These are phyloP conservation scores for Brassica hybrid DNA, from an alignment of 441 rosid genomes.

Conservation along the genomic window DNA sequence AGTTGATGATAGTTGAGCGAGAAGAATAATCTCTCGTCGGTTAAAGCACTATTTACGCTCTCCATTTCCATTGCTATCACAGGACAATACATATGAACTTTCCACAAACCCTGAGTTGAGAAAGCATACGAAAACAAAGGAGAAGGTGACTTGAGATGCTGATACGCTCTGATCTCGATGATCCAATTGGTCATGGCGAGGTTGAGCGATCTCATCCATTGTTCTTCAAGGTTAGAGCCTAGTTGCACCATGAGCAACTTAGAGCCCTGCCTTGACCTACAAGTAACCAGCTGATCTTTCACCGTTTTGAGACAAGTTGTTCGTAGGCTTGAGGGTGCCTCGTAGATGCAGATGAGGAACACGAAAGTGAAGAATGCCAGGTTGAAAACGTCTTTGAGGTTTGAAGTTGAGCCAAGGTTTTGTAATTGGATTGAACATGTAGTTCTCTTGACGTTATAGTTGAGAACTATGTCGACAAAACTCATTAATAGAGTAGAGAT, in stretches of 20 bases:
- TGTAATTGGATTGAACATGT: slow-evolving; percentile 48
- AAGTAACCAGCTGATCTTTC: slow-evolving; percentile 55
- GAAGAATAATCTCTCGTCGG: slow-evolving; percentile 69
- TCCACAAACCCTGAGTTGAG: slow-evolving; percentile 79
- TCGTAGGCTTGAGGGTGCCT: slow-evolving; percentile 73
- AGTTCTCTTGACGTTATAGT: slow-evolving; percentile 52
- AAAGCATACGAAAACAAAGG: slow-evolving; percentile 74
- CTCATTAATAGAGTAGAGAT: slow-evolving; percentile 53
- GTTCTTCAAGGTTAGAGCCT: slow-evolving; percentile 84
- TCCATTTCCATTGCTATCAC: slow-evolving; percentile 80
- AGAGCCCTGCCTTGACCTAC: slow-evolving; percentile 55
- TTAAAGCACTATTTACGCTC: slow-evolving; percentile 49
- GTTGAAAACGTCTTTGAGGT: slow-evolving; percentile 63
- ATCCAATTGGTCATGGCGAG: slow-evolving; percentile 89
- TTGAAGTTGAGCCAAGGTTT: slow-evolving; percentile 40
- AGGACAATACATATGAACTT: slow-evolving; percentile 83
- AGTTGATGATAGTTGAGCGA: slow-evolving; percentile 88
- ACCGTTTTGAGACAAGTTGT: slow-evolving; percentile 56
- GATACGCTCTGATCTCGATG: slow-evolving; percentile 51
- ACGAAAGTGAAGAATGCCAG: slow-evolving; percentile 65
- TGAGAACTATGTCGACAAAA: slow-evolving; percentile 62
- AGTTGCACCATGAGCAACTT: slow-evolving; percentile 67
- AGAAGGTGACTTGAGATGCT: slow-evolving; percentile 63
- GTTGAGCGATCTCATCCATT: slow-evolving; percentile 85
- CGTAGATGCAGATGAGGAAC: slow-evolving; percentile 73